Base-by-base conservation (phyloP, 768 basidiomycete species). In the Pluteus cervinus region DNA sequence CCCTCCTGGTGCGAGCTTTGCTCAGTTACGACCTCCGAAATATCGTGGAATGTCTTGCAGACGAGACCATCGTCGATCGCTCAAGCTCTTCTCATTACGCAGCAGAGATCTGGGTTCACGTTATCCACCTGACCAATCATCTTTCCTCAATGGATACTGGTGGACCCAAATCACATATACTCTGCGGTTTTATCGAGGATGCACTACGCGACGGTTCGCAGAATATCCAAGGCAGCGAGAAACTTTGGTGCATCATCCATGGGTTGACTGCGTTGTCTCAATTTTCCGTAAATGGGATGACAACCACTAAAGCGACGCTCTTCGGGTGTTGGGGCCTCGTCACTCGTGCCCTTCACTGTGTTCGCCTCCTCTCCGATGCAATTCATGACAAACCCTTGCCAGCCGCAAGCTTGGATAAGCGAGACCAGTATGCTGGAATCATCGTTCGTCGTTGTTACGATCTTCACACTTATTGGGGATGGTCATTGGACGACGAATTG, bases 401-500 rank as follows among this genome's bases (percentile, higher is more conserved):
- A 1, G 49, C 39, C 9, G 52, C 59, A 1, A 64, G 50, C 15
- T 50, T 81, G 4, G 60, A 64, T 37, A 73, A 74, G 39, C 74
- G 81, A 12, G 87, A 92, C 53, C 58, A 68, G 6, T 93, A 92
- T 51, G 61, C 90, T 38, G 72, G 73, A 7, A 57, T 81, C 5
- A 62, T 94, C 37, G 69, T 82, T 22, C 69, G 71, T 0, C 74
- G 93, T 10, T 90, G 87, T 54, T 73, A 85, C 39, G 61, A 76
- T n/a, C 57, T 98, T 29, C 78, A 71, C 50, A 67, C 71, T 20
- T 65, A 69, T n/a, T 96, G 91, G 88, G 54, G 65, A 17, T 97
- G 93, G 93, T 51, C 54, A 9, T 65, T 87, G 20, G 61, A 71
- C 10, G 69, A 75, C 12, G n/a, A n/a, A n/a, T n/a, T n/a, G n/a